phyloP scores from a whole-genome alignment of 345 rosid species.

The Pistacia atlantica region DNA sequence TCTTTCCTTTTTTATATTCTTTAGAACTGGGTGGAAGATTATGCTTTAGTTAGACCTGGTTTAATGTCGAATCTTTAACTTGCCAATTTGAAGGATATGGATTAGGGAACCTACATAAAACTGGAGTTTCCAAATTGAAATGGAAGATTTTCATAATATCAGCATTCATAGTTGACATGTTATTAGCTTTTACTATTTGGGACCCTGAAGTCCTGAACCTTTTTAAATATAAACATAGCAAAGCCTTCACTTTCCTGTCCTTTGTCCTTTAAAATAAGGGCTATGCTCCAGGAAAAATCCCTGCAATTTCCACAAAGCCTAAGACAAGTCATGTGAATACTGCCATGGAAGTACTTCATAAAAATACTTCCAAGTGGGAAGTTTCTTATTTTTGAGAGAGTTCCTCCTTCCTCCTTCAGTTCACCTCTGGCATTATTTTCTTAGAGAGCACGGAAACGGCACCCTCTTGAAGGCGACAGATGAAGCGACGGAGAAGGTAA shows the following conservation, averaged over 20 bases:
- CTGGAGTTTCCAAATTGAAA: background rate
- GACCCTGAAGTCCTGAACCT: background rate
- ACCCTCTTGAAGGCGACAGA: too few relatives aligned
- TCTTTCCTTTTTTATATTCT: background rate
- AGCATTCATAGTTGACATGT: background rate
- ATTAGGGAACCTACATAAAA: background rate
- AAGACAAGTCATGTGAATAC: too few relatives aligned
- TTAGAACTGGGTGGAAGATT: background rate
- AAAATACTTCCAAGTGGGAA: too few relatives aligned
- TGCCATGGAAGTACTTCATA: too few relatives aligned
- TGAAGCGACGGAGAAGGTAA: background rate
- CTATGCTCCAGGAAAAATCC: too few relatives aligned
- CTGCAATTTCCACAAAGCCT: too few relatives aligned
- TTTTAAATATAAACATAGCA: background rate
- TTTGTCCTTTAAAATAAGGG: background rate
- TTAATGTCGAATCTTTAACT: too few relatives aligned
- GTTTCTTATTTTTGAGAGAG: background rate
- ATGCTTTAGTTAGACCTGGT: too few relatives aligned
- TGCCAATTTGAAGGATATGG: too few relatives aligned
- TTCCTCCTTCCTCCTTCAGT: background rate
- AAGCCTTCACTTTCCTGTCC: background rate
- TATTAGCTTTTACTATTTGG: background rate
- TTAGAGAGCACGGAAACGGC: background rate
- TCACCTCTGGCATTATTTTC: background rate
- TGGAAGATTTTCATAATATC: too few relatives aligned